phyloP scores from a whole-genome alignment of 1,284 basidiomycete genomes.

The Tremellales sp. region DNA sequence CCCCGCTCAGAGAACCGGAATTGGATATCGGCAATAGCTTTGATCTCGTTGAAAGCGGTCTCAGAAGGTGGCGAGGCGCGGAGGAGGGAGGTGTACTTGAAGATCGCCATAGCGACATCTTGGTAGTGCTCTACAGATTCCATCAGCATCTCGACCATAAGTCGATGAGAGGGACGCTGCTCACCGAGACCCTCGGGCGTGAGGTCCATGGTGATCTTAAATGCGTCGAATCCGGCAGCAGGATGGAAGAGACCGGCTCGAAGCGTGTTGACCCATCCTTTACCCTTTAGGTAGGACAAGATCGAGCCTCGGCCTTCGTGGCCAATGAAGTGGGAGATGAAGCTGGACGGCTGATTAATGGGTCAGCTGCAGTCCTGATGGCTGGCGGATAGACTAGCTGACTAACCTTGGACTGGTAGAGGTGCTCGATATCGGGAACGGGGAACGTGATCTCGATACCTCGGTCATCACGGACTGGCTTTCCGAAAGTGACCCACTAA shows the following conservation, averaged over 20 bases:
- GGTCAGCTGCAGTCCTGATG: background rate
- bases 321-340: constrained; percentile 83
- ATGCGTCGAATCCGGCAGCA: constrained; percentile 76
- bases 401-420: constrained; percentile 66
- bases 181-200: constrained; percentile 81
- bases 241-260: constrained; percentile 66
- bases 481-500: constrained; percentile 76
- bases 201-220: constrained; percentile 76
- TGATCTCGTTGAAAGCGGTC: constrained; percentile 76
- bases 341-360: constrained; percentile 60
- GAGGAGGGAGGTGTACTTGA: constrained; percentile 85
- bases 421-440: constrained; percentile 72
- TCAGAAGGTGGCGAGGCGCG: constrained; percentile 61
- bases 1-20: constrained; percentile 89
- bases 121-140: constrained; percentile 68
- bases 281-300: constrained; percentile 83
- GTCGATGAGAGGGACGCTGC: constrained; percentile 33
- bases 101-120: constrained; percentile 66
- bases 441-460: constrained; percentile 85
- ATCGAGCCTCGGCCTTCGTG: constrained; percentile 96
- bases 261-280: constrained; percentile 84
- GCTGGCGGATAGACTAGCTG: background rate
- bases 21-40: constrained; percentile 66
- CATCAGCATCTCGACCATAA: constrained; percentile 4
- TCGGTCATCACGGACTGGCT: constrained; percentile 88